These are phyloP conservation scores for Yarrowia sp. DNA, from an alignment of 805 yeast genomes.

Conservation along the genomic window DNA sequence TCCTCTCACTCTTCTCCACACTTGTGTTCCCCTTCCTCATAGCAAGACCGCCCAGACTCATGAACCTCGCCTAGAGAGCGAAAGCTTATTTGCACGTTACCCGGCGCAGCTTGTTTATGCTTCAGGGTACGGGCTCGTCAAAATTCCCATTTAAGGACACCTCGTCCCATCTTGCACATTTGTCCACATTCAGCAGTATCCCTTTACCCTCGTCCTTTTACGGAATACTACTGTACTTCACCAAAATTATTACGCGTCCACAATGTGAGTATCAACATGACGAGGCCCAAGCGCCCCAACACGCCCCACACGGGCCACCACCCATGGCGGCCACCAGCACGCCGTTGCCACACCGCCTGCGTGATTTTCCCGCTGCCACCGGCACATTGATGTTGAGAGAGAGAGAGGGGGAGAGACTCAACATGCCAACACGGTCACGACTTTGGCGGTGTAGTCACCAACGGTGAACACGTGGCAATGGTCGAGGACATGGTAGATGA, in stretches of 20 bases:
- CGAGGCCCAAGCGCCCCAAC: constrained; percentile 1
- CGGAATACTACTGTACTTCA: constrained; percentile 38
- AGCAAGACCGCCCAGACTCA: not conserved
- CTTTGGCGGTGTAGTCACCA: too few relatives aligned
- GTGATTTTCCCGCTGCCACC: not conserved
- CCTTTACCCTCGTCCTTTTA: constrained; percentile 39
- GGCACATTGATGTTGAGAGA: too few relatives aligned
- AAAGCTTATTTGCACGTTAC: constrained; percentile 9
- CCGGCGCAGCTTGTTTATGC: constrained; percentile 35
- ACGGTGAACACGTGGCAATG: too few relatives aligned
- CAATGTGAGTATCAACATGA: constrained; percentile 36
- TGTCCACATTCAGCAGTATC: constrained; percentile 39
- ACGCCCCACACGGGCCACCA: not conserved
- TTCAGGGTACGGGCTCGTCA: constrained; percentile 33
- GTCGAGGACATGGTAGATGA: too few relatives aligned
- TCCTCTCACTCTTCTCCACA: too few relatives aligned
- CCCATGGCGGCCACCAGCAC: not conserved
- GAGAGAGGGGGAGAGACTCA: too few relatives aligned
- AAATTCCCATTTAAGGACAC: constrained; percentile 38
- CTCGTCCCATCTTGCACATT: constrained; percentile 33
- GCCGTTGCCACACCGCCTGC: constrained; percentile 1
- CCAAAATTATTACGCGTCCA: constrained; percentile 38
- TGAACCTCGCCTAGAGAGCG: constrained; percentile 3
- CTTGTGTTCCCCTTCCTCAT: too few relatives aligned
- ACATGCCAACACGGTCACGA: too few relatives aligned